Base-by-base conservation (phyloP, 768 basidiomycete species). In the Hygrophorus pudorinus region DNA sequence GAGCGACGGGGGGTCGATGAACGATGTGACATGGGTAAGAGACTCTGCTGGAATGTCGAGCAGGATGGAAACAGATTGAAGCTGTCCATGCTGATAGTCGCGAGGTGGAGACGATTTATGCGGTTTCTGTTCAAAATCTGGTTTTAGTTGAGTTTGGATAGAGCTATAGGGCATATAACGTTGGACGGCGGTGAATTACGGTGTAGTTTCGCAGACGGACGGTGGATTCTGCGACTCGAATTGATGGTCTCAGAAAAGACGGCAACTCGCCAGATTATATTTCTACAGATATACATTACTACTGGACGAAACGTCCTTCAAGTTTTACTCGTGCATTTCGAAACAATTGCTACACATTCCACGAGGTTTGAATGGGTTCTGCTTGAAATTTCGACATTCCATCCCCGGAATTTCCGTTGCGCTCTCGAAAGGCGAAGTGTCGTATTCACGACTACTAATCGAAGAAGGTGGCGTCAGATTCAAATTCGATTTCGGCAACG, bases 1-100 rank as follows among this genome's bases (percentile, higher is more conserved):
- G 28, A 91, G 73, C 3, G 76, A 68, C 1, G 65, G 69, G 1
- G 84, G 85, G 53, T 77, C 68, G 43, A 89, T 76, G 59, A 78
- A 76, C 7, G 83, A 71, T 8, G 85, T 84, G 63, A 89, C 72
- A 45, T 83, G 81, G 27, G 78, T 77, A 63, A 89, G 81, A 21
- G 78, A 81, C 54, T 89, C 86, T 38, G 67, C 56, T 35, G 86
- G 85, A 42, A 85, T 53, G 51, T 64, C 64, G 56, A 79, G 72
- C 45, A 78, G 59, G 38, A 68, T 52, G 37, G 38, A 55, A 55
- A 45, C 48, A 51, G 51, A 48, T 49, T 48, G 62, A 45, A 46
- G 57, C 51, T 56, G 54, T 67, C 75, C 78, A 81, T 82, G 71
- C 62, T 78, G 71, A 58, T 32, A 46, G 42, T 47, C 51, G 49